Evolutionary conservation across 2,329 filamentous ascomycete species (phyloP).

Genomic region (Fusarium transvaalense): DNA sequence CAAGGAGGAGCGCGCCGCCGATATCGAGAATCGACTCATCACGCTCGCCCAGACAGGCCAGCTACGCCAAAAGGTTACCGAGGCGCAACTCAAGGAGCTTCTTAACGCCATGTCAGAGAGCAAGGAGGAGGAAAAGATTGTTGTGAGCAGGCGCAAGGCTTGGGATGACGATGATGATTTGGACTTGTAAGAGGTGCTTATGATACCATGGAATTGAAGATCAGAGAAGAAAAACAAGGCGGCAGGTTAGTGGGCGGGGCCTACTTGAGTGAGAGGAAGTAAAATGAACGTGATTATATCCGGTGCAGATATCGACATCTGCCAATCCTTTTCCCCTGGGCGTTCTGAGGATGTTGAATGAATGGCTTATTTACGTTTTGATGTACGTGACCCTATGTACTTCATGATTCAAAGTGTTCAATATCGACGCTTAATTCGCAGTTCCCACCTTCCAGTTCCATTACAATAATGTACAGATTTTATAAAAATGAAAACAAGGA

Average conservation of each 20-base stretch:
- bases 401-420: background rate
- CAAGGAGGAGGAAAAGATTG: slow-evolving; percentile 84
- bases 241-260: slow-evolving; percentile 15
- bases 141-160: slow-evolving; percentile 84
- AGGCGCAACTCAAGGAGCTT: slow-evolving; percentile 93
- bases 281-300: slow-evolving; percentile 12
- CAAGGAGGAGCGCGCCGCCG: slow-evolving; percentile 88
- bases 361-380: background rate
- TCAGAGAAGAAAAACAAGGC: slow-evolving; percentile 1
- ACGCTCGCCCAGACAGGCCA: slow-evolving; percentile 91
- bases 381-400: background rate
- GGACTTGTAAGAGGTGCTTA: slow-evolving; percentile 62
- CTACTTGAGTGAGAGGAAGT: slow-evolving; percentile 16
- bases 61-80: slow-evolving; percentile 86
- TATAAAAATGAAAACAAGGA: background rate
- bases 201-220: slow-evolving; percentile 28
- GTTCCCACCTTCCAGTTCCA: background rate
- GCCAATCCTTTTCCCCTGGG: background rate
- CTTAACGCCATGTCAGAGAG: slow-evolving; percentile 86
- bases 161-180: slow-evolving; percentile 88
- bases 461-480: slow-evolving; percentile 26
- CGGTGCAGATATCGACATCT: background rate
- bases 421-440: slow-evolving; percentile 17
- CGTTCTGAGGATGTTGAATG: background rate
- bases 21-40: slow-evolving; percentile 93